Evolutionary conservation across 352 stramenopile species (phyloP), one percentile per base, ranked within the genome.

Genomic region (Phytopythium helicoides): DNA sequence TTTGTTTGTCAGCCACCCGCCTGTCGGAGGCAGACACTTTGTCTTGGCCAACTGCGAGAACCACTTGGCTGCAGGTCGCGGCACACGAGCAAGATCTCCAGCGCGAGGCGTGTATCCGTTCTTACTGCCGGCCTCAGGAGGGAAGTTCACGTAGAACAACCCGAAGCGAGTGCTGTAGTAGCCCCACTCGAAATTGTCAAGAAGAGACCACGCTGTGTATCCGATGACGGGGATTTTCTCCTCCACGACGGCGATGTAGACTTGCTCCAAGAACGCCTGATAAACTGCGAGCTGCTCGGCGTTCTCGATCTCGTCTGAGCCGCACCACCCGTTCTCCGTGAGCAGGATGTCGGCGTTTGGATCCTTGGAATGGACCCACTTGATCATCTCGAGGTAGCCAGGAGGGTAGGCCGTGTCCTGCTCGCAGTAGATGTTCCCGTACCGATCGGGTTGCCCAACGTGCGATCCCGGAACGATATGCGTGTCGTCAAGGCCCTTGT

Each of bases 101-200:
- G n/a, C n/a, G n/a, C n/a, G n/a, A n/a, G n/a, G n/a, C n/a, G n/a
- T n/a, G n/a, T n/a, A n/a, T n/a, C n/a, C n/a, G n/a, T n/a, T n/a
- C n/a, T n/a, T n/a, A n/a, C n/a, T n/a, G n/a, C n/a, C n/a, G n/a
- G n/a, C n/a, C n/a, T n/a, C n/a, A n/a, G n/a, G n/a, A n/a, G n/a
- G n/a, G n/a, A n/a, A n/a, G n/a, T n/a, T n/a, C n/a, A n/a, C n/a
- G n/a, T n/a, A n/a, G 40, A 28, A 47, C 40, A 47, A 11, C 21
- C 40, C 40, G 40, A 47, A 47, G 21, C 40, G 7, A 4, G 6
- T 21, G 7, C 19, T 21, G 21, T 31, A 21, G 14, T n/a, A 46
- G 48, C 92, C 96, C 44, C 94, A 95, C 95, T 83, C 50, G 95
- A n/a, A n/a, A n/a, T n/a, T n/a, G n/a, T n/a, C n/a, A n/a, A n/a